Conservation (phyloP, 176 grass and related monocot genomes). For the Carex cristatella region DNA sequence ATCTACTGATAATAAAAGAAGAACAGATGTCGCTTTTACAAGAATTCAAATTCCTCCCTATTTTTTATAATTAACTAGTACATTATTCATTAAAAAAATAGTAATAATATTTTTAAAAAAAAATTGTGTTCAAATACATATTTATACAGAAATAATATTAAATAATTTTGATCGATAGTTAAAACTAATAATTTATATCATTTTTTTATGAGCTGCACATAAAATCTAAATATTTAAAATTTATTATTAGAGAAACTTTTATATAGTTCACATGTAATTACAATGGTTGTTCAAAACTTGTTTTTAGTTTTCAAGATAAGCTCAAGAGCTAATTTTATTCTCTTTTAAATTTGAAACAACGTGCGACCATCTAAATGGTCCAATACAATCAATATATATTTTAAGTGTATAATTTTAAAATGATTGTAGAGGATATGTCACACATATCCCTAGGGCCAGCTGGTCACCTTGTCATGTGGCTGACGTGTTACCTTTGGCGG, state of each 20-base stretch:
- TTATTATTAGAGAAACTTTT: neutral
- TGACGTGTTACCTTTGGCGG: slow-evolving; percentile 32
- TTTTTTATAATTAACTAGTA: too few species aligned
- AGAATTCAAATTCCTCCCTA: too few species aligned
- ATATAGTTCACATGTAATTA: too few species aligned
- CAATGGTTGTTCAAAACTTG: too few species aligned
- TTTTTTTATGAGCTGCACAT: neutral
- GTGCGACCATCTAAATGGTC: neutral
- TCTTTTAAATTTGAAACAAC: neutral
- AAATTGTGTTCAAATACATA: too few species aligned
- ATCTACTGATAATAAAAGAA: neutral
- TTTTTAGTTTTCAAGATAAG: neutral
- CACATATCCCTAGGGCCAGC: slow-evolving; percentile 37
- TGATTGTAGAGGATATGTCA: slow-evolving; percentile 9
- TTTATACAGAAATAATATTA: too few species aligned
- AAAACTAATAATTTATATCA: neutral
- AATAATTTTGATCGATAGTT: too few species aligned
- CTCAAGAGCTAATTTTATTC: neutral
- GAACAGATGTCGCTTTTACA: neutral
- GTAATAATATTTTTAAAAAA: too few species aligned
- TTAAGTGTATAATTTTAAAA: neutral
- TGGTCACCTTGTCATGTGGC: slow-evolving; percentile 46
- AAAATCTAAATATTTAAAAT: too few species aligned
- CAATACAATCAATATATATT: neutral
- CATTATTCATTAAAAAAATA: too few species aligned